These are phyloP conservation scores for Talaromyces sp. DNA, from an alignment of 2,329 filamentous ascomycete genomes.

Conservation along the genomic window DNA sequence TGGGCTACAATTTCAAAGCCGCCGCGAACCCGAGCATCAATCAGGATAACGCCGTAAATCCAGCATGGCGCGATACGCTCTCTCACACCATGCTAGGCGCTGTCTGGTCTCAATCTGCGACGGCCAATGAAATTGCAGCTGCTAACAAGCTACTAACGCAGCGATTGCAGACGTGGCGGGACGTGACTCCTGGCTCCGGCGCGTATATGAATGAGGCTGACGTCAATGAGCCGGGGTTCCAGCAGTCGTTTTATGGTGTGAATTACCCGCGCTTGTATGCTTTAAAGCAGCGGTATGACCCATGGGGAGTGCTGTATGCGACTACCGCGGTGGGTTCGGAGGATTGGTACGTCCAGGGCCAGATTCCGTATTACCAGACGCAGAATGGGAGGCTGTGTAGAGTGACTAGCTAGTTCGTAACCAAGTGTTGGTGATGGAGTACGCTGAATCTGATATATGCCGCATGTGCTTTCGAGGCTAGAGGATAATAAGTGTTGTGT, in stretches of 20 bases:
- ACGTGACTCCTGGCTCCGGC: conserved; percentile 24
- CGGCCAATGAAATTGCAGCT: conserved; percentile 35
- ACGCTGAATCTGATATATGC: background rate
- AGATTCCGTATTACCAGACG: conserved; percentile 9
- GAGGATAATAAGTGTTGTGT: background rate
- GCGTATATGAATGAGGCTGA: conserved; percentile 45
- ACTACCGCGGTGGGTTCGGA: conserved; percentile 41
- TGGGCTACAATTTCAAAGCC: conserved; percentile 10
- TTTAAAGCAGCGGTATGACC: conserved; percentile 45
- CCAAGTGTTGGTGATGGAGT: background rate
- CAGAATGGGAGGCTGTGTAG: conserved; percentile 6
- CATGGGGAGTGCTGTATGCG: conserved; percentile 40
- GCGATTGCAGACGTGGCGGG: conserved; percentile 5
- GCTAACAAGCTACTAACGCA: conserved; percentile 39
- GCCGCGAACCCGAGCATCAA: conserved; percentile 2
- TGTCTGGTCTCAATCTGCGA: conserved; percentile 37
- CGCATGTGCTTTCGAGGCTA: background rate
- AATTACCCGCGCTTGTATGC: conserved; percentile 38
- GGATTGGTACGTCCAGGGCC: conserved; percentile 28
- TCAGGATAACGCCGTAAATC: conserved; percentile 39
- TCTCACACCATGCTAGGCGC: conserved; percentile 36
- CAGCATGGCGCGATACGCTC: conserved; percentile 38
- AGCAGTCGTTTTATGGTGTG: conserved; percentile 42
- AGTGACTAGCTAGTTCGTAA: background rate
- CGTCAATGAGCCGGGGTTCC: conserved; percentile 41